Percentiles rank a stretch among this genome's conserved stretches.
phyloP scores from a whole-genome alignment of 1,284 basidiomycete genomes.

The Agroathelia rolfsii region DNA sequence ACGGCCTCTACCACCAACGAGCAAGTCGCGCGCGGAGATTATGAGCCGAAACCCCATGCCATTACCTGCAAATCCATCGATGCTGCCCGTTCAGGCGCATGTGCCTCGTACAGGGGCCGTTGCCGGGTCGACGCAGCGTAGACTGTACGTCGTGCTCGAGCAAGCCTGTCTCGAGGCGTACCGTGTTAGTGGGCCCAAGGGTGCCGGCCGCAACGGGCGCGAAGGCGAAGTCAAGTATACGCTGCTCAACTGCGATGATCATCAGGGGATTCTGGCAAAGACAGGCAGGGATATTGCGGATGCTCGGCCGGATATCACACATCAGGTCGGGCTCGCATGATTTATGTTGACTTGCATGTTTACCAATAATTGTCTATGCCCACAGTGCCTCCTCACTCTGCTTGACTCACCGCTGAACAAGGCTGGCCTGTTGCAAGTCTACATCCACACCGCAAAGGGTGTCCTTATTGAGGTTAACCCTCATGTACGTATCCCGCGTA shows the following conservation, averaged over 20 bases:
- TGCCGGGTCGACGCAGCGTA: constrained; percentile 50
- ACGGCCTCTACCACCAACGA: too few species aligned
- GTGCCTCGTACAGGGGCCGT: constrained; percentile 60
- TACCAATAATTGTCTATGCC: constrained; percentile 4
- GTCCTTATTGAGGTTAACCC: constrained; percentile 99
- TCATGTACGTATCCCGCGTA: constrained; percentile 92
- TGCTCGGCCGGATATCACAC: constrained; percentile 96
- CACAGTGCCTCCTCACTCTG: constrained; percentile 87
- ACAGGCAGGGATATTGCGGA: constrained; percentile 97
- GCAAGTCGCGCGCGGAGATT: constrained; percentile 13
- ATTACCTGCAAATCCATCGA: constrained; percentile 55
- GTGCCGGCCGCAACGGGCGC: constrained; percentile 37
- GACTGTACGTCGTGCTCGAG: constrained; percentile 86
- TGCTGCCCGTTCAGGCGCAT: constrained; percentile 74
- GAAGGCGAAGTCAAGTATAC: constrained; percentile 90
- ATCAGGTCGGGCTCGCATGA: constrained; percentile 56
- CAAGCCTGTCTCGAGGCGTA: constrained; percentile 96
- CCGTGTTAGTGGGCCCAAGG: constrained; percentile 56
- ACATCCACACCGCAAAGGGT: constrained; percentile 95
- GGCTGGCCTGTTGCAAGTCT: constrained; percentile 92
- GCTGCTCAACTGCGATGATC: constrained; percentile 96
- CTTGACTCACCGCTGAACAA: constrained; percentile 98
- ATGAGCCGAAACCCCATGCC: constrained; percentile 30
- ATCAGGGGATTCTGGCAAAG: constrained; percentile 97
- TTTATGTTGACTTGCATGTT: constrained; percentile 9